Base-by-base conservation (phyloP, 768 basidiomycete species). In the Mycena alexandri region DNA sequence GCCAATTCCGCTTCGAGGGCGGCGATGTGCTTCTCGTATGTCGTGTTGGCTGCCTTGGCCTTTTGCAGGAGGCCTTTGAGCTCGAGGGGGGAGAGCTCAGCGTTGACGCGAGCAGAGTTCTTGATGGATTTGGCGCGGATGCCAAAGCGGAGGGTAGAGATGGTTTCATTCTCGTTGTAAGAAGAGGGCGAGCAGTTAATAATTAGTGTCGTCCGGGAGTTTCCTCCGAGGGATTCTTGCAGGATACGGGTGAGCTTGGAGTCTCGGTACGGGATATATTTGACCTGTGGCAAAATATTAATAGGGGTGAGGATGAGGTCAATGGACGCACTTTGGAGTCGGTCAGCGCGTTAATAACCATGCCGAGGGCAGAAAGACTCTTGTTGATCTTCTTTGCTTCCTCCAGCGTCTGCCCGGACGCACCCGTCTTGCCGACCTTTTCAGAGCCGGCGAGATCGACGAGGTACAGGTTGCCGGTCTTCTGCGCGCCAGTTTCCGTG, bases 331-430 rank as follows among this genome's bases (percentile, higher is more conserved):
- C 97, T 88, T 99, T 99, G 68, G 90, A 85, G 75, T 99, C 98
- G 7, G 98, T 99, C 69, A 99, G 82, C 5, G 97, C 96, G 73
- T 99, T 99, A 76, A 99, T 99, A 75, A 99, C 98, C 96, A 99
- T 99, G 42, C 98, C 98, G 69, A 99, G 87, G 13, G 98, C 98
- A 19, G 95, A 97, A 29, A 99, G 82, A 33, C 93, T 95, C 80
- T 99, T 99, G 84, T 99, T 99, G 83, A 99, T 99, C 86, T 99
- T 99, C 90, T 99, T 99, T 16, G 98, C 98, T 80, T 99, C 98
- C 79, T 99, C 98, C 10, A 99, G 82, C 25, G 98, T 99, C 79
- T 99, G 98, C 1, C 98, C 98, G 3, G 96, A 98, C 56, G 98
- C 98, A 21, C 98, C 98, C 46, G 98, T 99, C 85, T 99, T 99